Conservation (phyloP, 2,329 filamentous ascomycete genomes). For the Botrytis fragariae region DNA sequence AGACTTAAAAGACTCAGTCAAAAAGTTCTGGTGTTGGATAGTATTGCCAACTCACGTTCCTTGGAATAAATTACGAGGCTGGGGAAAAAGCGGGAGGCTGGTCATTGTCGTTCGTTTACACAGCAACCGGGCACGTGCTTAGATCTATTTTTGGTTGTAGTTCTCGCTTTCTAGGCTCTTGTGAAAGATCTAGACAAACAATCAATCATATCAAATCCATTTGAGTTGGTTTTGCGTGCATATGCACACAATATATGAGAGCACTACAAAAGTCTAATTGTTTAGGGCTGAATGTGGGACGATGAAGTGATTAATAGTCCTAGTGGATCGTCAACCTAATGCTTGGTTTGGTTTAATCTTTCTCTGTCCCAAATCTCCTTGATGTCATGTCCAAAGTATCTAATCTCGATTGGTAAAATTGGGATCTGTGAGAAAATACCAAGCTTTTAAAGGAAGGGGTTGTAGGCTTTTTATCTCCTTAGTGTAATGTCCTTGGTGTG, state of each 20-base stretch:
- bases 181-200: not conserved
- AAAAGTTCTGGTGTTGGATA: not conserved
- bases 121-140: slow-evolving; percentile 14
- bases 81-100: slow-evolving; percentile 21
- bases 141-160: not conserved
- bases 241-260: not conserved
- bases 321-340: not conserved
- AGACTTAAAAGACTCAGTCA: not conserved
- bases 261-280: not conserved
- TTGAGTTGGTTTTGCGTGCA: not conserved
- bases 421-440: not conserved
- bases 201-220: not conserved
- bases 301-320: not conserved
- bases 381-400: not conserved
- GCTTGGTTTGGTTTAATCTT: not conserved
- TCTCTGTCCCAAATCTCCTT: not conserved
- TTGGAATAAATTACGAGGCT: slow-evolving; percentile 19
- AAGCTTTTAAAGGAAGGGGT: no score
- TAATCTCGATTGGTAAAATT: no score
- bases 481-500: not conserved
- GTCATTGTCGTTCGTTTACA: slow-evolving; percentile 16
- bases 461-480: not conserved
- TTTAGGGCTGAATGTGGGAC: not conserved
- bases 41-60: slow-evolving; percentile 13
- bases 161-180: not conserved